These are phyloP conservation scores for Botrytis porri DNA, from an alignment of 2,329 filamentous ascomycete species.

Conservation along the genomic window DNA sequence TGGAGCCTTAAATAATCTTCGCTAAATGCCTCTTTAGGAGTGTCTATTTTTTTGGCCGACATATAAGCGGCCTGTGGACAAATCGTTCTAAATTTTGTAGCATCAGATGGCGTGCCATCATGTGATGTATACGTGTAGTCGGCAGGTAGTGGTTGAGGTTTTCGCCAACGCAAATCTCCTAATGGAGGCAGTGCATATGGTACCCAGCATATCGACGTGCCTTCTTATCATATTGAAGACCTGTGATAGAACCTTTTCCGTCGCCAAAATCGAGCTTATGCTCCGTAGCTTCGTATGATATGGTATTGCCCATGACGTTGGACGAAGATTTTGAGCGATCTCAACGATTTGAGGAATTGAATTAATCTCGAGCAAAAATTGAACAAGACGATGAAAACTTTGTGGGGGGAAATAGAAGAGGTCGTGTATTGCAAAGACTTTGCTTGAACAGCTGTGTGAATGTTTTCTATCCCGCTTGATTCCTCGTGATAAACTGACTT, in stretches of 20 bases:
- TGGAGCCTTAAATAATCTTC: slow-evolving; percentile 52
- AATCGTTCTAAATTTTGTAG: slow-evolving; percentile 40
- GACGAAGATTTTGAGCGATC: background rate
- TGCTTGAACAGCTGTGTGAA: background rate
- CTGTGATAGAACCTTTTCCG: slow-evolving; percentile 35
- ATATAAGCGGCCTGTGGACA: slow-evolving; percentile 41
- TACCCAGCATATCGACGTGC: slow-evolving; percentile 38
- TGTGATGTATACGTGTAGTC: slow-evolving; percentile 35
- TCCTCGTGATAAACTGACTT: background rate
- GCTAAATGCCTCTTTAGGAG: slow-evolving; percentile 35
- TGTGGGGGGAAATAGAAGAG: background rate
- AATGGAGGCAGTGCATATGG: slow-evolving; percentile 33
- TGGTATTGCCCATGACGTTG: slow-evolving; percentile 11
- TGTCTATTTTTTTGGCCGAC: slow-evolving; percentile 30
- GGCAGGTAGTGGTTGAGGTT: slow-evolving; percentile 36
- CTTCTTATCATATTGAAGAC: slow-evolving; percentile 40
- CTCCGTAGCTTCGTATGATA: slow-evolving; percentile 32
- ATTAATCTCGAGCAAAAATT: background rate
- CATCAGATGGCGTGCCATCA: slow-evolving; percentile 39
- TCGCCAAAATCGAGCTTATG: slow-evolving; percentile 32
- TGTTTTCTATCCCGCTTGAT: background rate
- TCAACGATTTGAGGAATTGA: background rate
- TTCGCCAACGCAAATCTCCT: slow-evolving; percentile 30
- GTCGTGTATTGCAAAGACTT: background rate
- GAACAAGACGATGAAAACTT: background rate